Base-by-base conservation (phyloP, 345 rosid species). In the Gossypium anomalum region DNA sequence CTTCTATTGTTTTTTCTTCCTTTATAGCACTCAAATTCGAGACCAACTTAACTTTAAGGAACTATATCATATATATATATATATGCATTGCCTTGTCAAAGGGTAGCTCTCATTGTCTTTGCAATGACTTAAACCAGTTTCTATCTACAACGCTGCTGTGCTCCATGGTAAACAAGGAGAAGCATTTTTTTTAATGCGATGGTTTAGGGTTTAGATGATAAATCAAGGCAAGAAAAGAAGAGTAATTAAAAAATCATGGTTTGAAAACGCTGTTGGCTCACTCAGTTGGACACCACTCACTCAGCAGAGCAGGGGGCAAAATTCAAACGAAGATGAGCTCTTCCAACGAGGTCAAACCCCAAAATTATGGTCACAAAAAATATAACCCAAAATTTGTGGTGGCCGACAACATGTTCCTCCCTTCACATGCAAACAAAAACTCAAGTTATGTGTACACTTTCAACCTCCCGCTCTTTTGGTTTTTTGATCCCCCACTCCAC, bases 341-440 rank as follows among this genome's bases (percentile, higher is more conserved):
- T 57, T 65, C 34, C 58, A 51, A 58, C 77, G 77, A 83, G 86
- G 83, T 81, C 86, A 83, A 79, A 64, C 67, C 57, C 75, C 51
- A 64, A 73, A 73, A 25, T 43, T 51, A 17, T 57, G 58, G 63
- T 68, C 52, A 16, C 19, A 34, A 75, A 71, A 71, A 73, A 34
- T 20, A 9, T 61, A 63, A 19, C 45, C 16, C 22, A 27, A 20
- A 82, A 70, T 16, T n/a, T 53, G 59, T 60, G 41, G 80, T 83
- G 90, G 88, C 88, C 88, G 88, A 87, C 90, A 82, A 61, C 72
- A 61, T 73, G 75, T 59, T 85, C 77, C 71, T 68, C 45, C 19
- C 61, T 75, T 65, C 88, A 85, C 88, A 87, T 77, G 84, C 82
- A 82, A 61, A 67, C 83, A 76, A 80, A 74, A 74, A 20, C 60